These are phyloP conservation scores for Salix viminalis DNA, from an alignment of 345 rosid genomes.

Conservation along the genomic window DNA sequence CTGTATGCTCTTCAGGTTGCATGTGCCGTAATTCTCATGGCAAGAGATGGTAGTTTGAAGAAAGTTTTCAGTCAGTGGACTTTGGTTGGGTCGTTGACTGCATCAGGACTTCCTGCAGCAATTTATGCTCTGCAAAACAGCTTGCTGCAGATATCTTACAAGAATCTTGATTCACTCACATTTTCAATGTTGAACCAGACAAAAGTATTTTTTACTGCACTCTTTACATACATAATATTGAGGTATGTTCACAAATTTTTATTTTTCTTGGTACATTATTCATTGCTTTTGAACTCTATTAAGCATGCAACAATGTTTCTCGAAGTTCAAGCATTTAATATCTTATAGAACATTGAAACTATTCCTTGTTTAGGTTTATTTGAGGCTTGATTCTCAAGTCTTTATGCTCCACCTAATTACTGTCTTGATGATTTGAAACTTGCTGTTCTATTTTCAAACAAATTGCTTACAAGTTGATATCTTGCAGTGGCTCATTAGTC, in stretches of 20 bases:
- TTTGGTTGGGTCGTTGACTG: constrained; percentile 76
- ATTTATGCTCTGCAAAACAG: constrained; percentile 96
- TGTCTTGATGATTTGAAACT: not conserved
- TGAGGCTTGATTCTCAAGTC: not conserved
- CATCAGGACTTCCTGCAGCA: constrained; percentile 97
- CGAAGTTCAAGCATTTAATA: not conserved
- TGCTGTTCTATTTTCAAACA: not conserved
- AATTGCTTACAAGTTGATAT: not conserved
- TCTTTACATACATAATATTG: constrained; percentile 71
- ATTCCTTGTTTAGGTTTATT: not conserved
- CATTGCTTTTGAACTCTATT: not conserved
- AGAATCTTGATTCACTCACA: constrained; percentile 87
- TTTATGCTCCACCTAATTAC: not conserved
- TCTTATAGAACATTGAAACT: not conserved
- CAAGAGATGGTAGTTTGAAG: constrained; percentile 68
- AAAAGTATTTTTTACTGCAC: constrained; percentile 85
- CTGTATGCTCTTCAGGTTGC: constrained; percentile 45
- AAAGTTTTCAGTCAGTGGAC: constrained; percentile 69
- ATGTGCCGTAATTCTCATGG: constrained; percentile 81
- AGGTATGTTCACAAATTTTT: constrained; percentile 39
- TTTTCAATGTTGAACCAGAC: constrained; percentile 97
- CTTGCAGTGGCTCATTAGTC: not conserved
- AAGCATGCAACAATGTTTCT: not conserved
- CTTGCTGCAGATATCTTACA: constrained; percentile 96
- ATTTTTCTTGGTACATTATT: not conserved